Evolutionary conservation across 805 yeast genomes (phyloP).

Genomic region (Candida pini): DNA sequence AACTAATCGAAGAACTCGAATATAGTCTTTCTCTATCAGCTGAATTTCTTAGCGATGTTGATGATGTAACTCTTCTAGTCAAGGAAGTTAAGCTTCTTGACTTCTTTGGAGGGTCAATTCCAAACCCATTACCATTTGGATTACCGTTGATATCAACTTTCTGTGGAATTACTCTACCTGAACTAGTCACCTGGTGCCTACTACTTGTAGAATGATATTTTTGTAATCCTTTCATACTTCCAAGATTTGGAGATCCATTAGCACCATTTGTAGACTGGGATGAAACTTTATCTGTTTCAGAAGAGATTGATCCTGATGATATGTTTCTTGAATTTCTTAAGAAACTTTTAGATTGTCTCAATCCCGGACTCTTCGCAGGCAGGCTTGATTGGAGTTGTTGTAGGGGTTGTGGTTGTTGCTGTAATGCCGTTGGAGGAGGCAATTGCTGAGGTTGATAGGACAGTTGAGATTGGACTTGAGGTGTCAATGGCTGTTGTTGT

Average conservation of each 20-base stretch:
- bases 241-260: neutral
- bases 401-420: constrained; percentile 7
- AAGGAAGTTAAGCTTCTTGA: constrained; percentile 42
- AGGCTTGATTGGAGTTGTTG: constrained; percentile 6
- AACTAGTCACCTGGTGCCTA: constrained; percentile 34
- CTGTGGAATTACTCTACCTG: constrained; percentile 43
- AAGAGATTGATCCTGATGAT: constrained; percentile 18
- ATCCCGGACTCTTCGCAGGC: constrained; percentile 28
- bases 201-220: constrained; percentile 29
- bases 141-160: constrained; percentile 32
- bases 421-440: constrained; percentile 6
- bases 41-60: constrained; percentile 25
- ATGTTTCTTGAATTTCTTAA: constrained; percentile 26
- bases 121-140: neutral
- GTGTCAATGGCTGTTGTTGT: constrained; percentile 1
- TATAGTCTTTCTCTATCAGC: constrained; percentile 26
- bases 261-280: neutral
- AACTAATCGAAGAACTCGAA: constrained; percentile 27
- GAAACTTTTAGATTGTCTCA: constrained; percentile 34
- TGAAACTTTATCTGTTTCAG: constrained; percentile 10
- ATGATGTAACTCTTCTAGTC: constrained; percentile 34
- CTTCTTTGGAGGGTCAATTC: constrained; percentile 32
- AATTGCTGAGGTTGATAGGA: neutral
- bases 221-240: constrained; percentile 18
- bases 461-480: constrained; percentile 2